Percentiles rank a stretch among this genome's conserved stretches.
Evolutionary conservation across 345 rosid species (phyloP).

Genomic region (Hibiscus trionum): DNA sequence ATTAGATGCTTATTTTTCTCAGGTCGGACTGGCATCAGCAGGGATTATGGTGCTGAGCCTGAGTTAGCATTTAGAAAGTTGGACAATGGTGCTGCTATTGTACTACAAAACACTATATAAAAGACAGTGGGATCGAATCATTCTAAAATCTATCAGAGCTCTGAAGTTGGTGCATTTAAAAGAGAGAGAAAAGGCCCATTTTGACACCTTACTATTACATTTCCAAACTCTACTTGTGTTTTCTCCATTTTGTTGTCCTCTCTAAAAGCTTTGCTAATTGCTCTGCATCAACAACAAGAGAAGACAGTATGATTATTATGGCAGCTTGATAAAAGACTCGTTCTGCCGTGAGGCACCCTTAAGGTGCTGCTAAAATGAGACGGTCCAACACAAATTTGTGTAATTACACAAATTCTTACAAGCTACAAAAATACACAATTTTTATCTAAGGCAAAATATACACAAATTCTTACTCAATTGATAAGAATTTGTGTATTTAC

Average conservation of each 20-base stretch:
- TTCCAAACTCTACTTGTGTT: neutral
- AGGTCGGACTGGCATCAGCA: neutral
- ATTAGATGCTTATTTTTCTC: neutral
- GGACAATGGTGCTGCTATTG: neutral
- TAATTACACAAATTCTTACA: too few relatives aligned
- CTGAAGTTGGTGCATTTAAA: neutral
- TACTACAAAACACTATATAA: neutral
- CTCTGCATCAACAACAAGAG: neutral
- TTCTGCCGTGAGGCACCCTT: too few relatives aligned
- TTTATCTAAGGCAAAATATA: too few relatives aligned
- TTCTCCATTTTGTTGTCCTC: neutral
- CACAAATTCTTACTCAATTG: too few relatives aligned
- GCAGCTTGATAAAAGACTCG: conserved; percentile 4
- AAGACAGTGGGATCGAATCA: neutral
- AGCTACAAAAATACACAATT: too few relatives aligned
- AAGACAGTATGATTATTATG: conserved; percentile 9
- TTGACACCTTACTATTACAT: neutral
- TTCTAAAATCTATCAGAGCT: neutral
- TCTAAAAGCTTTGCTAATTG: neutral
- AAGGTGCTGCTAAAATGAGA: too few relatives aligned
- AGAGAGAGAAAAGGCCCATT: neutral
- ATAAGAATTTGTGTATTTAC: too few relatives aligned
- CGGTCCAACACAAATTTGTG: too few relatives aligned
- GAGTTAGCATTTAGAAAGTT: neutral
- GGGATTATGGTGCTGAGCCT: neutral